Evolutionary conservation across 306 rosid genomes (phyloP).

Genomic region (Albizia julibrissin): DNA sequence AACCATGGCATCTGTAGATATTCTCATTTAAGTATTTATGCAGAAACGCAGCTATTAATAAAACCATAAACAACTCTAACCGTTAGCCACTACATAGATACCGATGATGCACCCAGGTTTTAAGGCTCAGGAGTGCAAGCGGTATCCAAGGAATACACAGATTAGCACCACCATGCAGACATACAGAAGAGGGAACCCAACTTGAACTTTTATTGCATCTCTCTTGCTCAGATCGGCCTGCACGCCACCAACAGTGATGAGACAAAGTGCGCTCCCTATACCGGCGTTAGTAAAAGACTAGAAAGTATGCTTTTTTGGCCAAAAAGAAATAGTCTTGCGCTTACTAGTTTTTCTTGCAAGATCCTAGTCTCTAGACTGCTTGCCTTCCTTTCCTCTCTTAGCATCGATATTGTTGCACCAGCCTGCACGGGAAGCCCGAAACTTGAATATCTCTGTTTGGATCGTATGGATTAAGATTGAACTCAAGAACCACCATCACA

Average conservation of each 20-base stretch:
- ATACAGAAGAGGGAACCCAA: constrained; percentile 78
- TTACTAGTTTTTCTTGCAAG: constrained; percentile 69
- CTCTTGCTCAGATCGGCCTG: constrained; percentile 61
- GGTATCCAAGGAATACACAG: constrained; percentile 66
- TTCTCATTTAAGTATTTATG: not conserved
- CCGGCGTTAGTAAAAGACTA: too few relatives aligned
- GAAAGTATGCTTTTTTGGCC: not conserved
- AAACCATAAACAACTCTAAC: constrained; percentile 27
- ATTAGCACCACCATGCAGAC: constrained; percentile 85
- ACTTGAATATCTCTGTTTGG: constrained; percentile 11
- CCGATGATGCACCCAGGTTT: not conserved
- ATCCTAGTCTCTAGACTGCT: constrained; percentile 54
- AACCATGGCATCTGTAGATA: constrained; percentile 24
- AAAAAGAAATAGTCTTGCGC: constrained; percentile 9
- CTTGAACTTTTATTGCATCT: constrained; percentile 58
- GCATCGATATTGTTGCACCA: constrained; percentile 58
- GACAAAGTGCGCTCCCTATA: not conserved
- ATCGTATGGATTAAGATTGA: constrained; percentile 23
- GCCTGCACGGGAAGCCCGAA: constrained; percentile 59
- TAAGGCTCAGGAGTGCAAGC: constrained; percentile 47
- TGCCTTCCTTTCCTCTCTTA: constrained; percentile 68
- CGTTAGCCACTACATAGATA: constrained; percentile 34
- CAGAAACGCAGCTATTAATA: constrained; percentile 39
- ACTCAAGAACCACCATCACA: constrained; percentile 10
- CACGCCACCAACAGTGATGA: constrained; percentile 27